Base-by-base conservation (phyloP, 306 rosid species). In the Vigna radiata region DNA sequence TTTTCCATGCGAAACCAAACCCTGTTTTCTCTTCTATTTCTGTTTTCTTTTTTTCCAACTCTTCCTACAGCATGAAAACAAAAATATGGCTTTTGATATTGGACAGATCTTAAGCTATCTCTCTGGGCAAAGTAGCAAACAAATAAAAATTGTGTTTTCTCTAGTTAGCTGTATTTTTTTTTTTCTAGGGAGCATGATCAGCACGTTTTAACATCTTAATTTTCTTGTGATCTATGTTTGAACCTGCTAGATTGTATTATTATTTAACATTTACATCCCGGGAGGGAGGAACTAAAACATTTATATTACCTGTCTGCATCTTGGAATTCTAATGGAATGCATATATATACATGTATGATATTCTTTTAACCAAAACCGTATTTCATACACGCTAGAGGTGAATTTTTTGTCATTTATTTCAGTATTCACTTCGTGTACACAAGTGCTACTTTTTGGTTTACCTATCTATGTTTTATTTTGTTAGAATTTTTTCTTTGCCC, bases 1-100 rank as follows among this genome's bases (percentile, higher is more conserved):
- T 70, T 76, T 77, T 46, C 68, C 49, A 68, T 73, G 56, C 54
- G 58, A 69, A 69, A 68, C 39, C 23, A 23, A 69, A 36, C 56
- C 16, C 61, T 68, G 27, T 73, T 58, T 10, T 62, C 71, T 13
- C 7, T 37, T 73, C 39, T 46, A 43, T 39, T 73, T 18, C 73
- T 68, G 66, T 60, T 53, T 39, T 47, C 43, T 62, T n/a, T 53
- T 47, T 49, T 68, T n/a, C 49, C 11, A 47, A 27, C 25, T 2
- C n/a, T 76, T 81, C 53, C 60, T 62, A 37, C 72, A 61, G 56
- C 19, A 17, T 44, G 36, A 39, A 76, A 73, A 52, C 59, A 46
- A 33, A 75, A 62, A 16, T 16, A 58, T 75, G 49, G 77, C 11
- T 31, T 47, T 37, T 77, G 54, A 27, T 18, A 13, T 69, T 61